Evolutionary conservation across 106 monocot species (phyloP).

Genomic region (Dioscorea alata): DNA sequence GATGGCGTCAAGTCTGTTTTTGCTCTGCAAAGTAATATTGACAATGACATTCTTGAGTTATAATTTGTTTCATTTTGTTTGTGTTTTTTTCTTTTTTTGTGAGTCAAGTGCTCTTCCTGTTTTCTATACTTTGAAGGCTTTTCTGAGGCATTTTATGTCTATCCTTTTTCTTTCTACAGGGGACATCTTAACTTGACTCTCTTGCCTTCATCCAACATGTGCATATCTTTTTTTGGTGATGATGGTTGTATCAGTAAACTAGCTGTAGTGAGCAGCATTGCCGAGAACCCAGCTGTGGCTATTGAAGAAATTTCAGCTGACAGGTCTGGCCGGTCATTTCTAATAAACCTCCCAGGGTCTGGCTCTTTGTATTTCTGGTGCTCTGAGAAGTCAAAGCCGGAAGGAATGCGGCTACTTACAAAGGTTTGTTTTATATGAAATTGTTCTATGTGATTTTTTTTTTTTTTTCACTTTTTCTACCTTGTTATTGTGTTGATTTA

Average conservation of each 20-base stretch:
- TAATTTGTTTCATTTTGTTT: neutral
- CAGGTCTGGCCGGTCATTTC: slow-evolving; percentile 70
- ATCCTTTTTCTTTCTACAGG: slow-evolving; percentile 30
- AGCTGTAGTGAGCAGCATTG: slow-evolving; percentile 30
- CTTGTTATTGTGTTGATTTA: too few species aligned
- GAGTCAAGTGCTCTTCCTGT: too few species aligned
- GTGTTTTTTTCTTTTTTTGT: neutral
- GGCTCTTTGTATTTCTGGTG: slow-evolving; percentile 73
- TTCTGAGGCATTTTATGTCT: neutral
- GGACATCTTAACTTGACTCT: slow-evolving; percentile 74
- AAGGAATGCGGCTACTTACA: slow-evolving; percentile 50
- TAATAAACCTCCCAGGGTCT: slow-evolving; percentile 37
- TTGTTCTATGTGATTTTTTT: too few species aligned
- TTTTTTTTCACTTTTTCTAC: too few species aligned
- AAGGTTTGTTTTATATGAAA: slow-evolving; percentile 39
- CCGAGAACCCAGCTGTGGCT: slow-evolving; percentile 29
- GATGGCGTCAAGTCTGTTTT: too few species aligned
- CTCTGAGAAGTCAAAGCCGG: slow-evolving; percentile 68
- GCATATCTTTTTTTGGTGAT: slow-evolving; percentile 62
- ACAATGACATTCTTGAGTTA: too few species aligned
- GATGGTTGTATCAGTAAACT: slow-evolving; percentile 63
- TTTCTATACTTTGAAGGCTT: neutral
- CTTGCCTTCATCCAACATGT: slow-evolving; percentile 75
- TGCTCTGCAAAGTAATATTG: too few species aligned
- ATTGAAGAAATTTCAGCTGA: slow-evolving; percentile 81